Evolutionary conservation across 208 protist genomes (phyloP).

Genomic region (Acanthamoeba royreba): DNA sequence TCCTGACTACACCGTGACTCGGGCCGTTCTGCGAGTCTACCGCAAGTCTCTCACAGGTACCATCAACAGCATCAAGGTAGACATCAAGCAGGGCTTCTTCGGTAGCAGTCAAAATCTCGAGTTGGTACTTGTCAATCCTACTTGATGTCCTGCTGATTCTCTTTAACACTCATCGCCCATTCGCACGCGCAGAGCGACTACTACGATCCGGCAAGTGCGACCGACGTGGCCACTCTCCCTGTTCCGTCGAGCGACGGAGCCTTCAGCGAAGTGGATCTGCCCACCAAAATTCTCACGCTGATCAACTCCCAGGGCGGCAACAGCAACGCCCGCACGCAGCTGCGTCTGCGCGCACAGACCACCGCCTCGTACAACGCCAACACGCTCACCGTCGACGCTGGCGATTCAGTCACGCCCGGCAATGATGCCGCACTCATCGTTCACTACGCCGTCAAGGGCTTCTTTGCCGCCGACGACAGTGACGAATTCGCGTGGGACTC

Average conservation of each 20-base stretch:
- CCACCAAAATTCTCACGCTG: neutral
- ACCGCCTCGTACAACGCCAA: neutral
- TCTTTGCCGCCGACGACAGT: too few species aligned
- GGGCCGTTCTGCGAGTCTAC: neutral
- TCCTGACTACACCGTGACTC: neutral
- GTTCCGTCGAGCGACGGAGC: neutral
- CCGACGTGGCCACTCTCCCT: neutral
- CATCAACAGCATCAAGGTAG: neutral
- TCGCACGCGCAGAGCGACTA: neutral
- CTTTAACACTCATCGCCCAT: neutral
- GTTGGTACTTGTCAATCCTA: neutral
- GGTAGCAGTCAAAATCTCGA: neutral
- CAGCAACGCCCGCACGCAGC: neutral
- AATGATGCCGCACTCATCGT: neutral
- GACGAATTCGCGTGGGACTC: too few species aligned
- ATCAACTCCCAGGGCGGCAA: neutral
- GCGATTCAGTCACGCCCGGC: neutral
- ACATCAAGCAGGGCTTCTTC: conserved; percentile 22
- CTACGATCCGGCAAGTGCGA: neutral
- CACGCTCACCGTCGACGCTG: neutral
- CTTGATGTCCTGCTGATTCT: neutral
- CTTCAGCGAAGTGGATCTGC: neutral
- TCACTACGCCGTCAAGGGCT: too few species aligned
- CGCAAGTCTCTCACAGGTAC: neutral
- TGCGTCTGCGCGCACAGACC: neutral